A percentile compares a stretch with the other conserved stretches of the same genome.
Evolutionary conservation across 495 filamentous ascomycete species (phyloP).

Genomic region (Astrothelium subdiscretum): DNA sequence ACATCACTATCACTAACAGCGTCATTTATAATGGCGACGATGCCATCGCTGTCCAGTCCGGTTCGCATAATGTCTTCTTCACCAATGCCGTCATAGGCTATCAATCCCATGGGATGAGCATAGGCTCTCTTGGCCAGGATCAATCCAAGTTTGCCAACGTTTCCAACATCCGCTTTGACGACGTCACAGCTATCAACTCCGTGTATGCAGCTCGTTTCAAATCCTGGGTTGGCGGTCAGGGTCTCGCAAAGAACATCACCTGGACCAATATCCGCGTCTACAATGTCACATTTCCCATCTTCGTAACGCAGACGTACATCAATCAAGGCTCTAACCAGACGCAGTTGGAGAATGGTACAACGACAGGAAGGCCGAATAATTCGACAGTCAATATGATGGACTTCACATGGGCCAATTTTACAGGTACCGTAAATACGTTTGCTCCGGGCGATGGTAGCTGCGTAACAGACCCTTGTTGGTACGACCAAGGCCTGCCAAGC

Average conservation of each 20-base stretch:
- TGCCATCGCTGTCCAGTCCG: slow-evolving; percentile 30
- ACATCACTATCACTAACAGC: slow-evolving; percentile 29
- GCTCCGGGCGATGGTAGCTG: slow-evolving; percentile 33
- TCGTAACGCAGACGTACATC: slow-evolving; percentile 33
- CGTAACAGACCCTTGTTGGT: slow-evolving; percentile 33
- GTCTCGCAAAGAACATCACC: slow-evolving; percentile 31
- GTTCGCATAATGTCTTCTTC: slow-evolving; percentile 30
- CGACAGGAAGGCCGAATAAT: slow-evolving; percentile 17
- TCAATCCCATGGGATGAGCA: slow-evolving; percentile 34
- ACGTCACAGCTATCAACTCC: slow-evolving; percentile 30
- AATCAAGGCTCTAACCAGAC: slow-evolving; percentile 26
- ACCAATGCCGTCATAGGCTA: slow-evolving; percentile 30
- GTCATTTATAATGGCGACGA: slow-evolving; percentile 36
- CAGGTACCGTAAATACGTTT: slow-evolving; percentile 32
- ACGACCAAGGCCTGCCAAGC: slow-evolving; percentile 26
- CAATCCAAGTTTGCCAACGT: slow-evolving; percentile 26
- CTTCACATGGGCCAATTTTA: slow-evolving; percentile 32
- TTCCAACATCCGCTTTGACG: slow-evolving; percentile 30
- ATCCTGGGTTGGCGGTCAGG: slow-evolving; percentile 32
- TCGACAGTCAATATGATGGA: slow-evolving; percentile 30
- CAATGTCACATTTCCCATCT: slow-evolving; percentile 37
- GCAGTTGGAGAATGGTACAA: slow-evolving; percentile 12
- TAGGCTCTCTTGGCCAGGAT: slow-evolving; percentile 31
- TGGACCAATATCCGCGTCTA: slow-evolving; percentile 34
- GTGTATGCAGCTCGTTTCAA: slow-evolving; percentile 35